Conservation (phyloP, 2,329 filamentous ascomycete species). For the Colletotrichum plurivorum region DNA sequence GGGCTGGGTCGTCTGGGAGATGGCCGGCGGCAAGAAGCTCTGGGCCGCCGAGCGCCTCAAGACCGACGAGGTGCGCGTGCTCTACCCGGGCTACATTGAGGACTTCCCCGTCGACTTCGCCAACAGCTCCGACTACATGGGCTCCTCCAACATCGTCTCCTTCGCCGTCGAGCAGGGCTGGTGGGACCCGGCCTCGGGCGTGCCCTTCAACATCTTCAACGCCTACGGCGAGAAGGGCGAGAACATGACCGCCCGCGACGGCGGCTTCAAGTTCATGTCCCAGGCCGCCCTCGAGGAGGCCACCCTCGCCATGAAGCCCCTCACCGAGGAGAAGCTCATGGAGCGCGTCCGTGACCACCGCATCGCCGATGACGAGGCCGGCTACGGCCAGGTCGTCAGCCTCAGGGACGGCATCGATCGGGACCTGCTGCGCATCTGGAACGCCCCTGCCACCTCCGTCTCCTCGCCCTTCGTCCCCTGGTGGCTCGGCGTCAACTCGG, state of each 20-base stretch:
- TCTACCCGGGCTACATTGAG: constrained; percentile 48
- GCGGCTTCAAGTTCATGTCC: constrained; percentile 50
- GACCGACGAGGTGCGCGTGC: constrained; percentile 44
- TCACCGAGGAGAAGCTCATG: constrained; percentile 64
- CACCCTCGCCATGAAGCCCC: constrained; percentile 57
- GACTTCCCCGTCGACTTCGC: constrained; percentile 45
- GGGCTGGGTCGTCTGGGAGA: constrained; percentile 49
- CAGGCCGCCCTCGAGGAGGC: constrained; percentile 45
- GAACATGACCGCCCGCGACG: constrained; percentile 44
- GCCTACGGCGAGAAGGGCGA: constrained; percentile 44
- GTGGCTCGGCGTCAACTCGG: constrained; percentile 45
- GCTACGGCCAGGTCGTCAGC: constrained; percentile 47
- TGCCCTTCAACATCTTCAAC: constrained; percentile 47
- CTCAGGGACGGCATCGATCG: constrained; percentile 42
- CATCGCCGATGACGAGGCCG: constrained; percentile 47
- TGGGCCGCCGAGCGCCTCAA: constrained; percentile 47
- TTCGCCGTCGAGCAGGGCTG: constrained; percentile 47
- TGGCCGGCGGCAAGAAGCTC: constrained; percentile 45
- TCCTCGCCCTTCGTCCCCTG: constrained; percentile 47
- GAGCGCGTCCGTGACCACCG: constrained; percentile 49
- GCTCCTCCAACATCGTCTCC: constrained; percentile 45
- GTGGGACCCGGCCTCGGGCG: constrained; percentile 43
- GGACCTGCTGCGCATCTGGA: constrained; percentile 46
- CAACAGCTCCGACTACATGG: constrained; percentile 45
- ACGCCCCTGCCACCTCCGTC: constrained; percentile 46